Evolutionary conservation across 352 stramenopile species (phyloP).

Genomic region (Globisporangium canariense): DNA sequence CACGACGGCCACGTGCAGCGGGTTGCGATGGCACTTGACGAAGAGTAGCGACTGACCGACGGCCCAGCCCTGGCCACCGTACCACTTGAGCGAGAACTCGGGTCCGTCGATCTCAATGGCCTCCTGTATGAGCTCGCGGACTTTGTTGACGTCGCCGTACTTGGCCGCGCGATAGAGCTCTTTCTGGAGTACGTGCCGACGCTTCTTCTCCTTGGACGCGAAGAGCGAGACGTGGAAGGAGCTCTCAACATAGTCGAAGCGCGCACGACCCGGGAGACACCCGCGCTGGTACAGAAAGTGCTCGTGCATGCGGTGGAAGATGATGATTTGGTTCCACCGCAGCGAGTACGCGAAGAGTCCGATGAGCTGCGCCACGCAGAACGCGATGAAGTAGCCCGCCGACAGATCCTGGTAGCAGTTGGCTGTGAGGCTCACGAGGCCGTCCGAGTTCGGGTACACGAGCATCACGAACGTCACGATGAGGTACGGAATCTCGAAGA

Average conservation of each 20-base stretch:
- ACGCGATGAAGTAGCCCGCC: slow-evolving; percentile 25
- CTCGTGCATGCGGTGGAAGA: slow-evolving; percentile 78
- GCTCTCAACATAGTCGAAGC: slow-evolving; percentile 63
- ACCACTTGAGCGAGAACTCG: slow-evolving; percentile 69
- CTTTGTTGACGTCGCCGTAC: slow-evolving; percentile 49
- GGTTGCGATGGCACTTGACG: slow-evolving; percentile 54
- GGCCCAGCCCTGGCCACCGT: slow-evolving; percentile 28
- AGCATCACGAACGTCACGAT: slow-evolving; percentile 52
- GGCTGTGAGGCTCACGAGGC: slow-evolving; percentile 31
- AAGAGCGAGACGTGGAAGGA: slow-evolving; percentile 45
- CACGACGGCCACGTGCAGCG: slow-evolving; percentile 68
- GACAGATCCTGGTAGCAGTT: slow-evolving; percentile 35
- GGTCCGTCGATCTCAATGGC: slow-evolving; percentile 53
- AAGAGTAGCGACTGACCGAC: slow-evolving; percentile 28
- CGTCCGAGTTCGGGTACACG: slow-evolving; percentile 31
- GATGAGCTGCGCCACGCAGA: slow-evolving; percentile 49
- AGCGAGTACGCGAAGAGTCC: slow-evolving; percentile 55
- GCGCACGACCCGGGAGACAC: slow-evolving; percentile 48
- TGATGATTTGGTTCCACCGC: slow-evolving; percentile 73
- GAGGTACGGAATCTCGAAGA: slow-evolving; percentile 72
- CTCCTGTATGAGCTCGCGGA: slow-evolving; percentile 39
- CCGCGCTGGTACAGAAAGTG: slow-evolving; percentile 74
- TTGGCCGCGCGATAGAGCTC: slow-evolving; percentile 64
- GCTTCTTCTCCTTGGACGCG: slow-evolving; percentile 34
- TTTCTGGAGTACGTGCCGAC: slow-evolving; percentile 46